These are phyloP conservation scores for Postia placenta DNA, from an alignment of 768 basidiomycete species.

Conservation along the genomic window DNA sequence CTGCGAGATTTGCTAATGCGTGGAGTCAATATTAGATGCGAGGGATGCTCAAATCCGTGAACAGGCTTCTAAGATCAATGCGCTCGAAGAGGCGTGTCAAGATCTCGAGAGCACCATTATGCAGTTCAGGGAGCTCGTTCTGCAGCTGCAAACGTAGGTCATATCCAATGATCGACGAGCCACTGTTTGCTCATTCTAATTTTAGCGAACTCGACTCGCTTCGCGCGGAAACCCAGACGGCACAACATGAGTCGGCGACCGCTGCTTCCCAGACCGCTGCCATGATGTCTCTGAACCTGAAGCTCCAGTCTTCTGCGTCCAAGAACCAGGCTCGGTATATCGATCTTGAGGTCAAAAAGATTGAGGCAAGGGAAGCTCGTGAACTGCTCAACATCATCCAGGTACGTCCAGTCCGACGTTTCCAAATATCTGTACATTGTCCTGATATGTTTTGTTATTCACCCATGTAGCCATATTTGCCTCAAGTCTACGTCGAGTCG, in stretches of 20 bases:
- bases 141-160: slow-evolving; percentile 72
- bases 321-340: slow-evolving; percentile 89
- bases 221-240: slow-evolving; percentile 79
- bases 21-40: slow-evolving; percentile 37
- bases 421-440: neutral
- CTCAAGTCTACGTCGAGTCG: slow-evolving; percentile 82
- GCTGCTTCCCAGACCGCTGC: slow-evolving; percentile 87
- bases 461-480: slow-evolving; percentile 71
- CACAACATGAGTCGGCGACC: slow-evolving; percentile 75
- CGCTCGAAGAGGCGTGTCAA: slow-evolving; percentile 70
- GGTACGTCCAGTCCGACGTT: slow-evolving; percentile 36
- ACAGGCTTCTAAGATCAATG: slow-evolving; percentile 53
- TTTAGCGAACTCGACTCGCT: slow-evolving; percentile 79
- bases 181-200: neutral
- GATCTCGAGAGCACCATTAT: slow-evolving; percentile 85
- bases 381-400: slow-evolving; percentile 82
- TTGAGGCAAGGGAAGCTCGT: slow-evolving; percentile 78
- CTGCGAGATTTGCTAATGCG: no score
- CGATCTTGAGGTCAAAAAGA: slow-evolving; percentile 80
- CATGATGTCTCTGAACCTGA: slow-evolving; percentile 92
- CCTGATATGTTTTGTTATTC: no score
- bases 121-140: slow-evolving; percentile 91
- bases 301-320: slow-evolving; percentile 83
- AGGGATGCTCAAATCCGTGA: slow-evolving; percentile 72
- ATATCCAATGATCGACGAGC: neutral